Conservation (phyloP, 108 stramenopile genomes). For the Schizochytrium sp. region DNA sequence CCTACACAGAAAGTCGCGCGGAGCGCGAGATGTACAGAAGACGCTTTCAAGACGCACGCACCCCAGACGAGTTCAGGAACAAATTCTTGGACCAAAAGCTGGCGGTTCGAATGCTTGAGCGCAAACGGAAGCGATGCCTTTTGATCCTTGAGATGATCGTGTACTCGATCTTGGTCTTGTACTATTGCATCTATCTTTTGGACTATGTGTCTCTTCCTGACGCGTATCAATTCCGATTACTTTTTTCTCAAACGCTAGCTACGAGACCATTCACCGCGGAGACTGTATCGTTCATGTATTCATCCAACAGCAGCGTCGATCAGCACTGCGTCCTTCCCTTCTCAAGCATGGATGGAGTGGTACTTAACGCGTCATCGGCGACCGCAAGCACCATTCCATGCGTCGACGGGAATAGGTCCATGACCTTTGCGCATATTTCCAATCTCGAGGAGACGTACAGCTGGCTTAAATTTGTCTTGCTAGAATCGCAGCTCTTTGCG, state of each 20-base stretch:
- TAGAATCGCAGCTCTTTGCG: not conserved
- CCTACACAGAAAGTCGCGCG: not conserved
- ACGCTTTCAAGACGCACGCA: not conserved
- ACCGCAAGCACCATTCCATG: not conserved
- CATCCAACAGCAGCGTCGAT: not conserved
- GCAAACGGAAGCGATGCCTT: not conserved
- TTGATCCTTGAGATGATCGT: not conserved
- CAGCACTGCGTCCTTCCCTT: not conserved
- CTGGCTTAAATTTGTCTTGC: not conserved
- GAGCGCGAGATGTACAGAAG: not conserved
- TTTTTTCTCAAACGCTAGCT: not conserved
- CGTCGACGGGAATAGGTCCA: not conserved
- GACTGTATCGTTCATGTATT: not conserved
- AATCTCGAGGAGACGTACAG: not conserved
- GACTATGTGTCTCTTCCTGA: not conserved
- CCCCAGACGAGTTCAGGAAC: not conserved
- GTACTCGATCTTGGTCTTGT: not conserved
- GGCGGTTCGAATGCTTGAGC: not conserved
- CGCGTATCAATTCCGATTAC: not conserved
- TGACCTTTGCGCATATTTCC: not conserved
- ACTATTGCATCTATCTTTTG: not conserved
- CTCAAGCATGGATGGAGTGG: not conserved
- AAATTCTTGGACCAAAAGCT: conserved; percentile 1
- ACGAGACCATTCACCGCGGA: not conserved
- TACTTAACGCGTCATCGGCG: not conserved